Conservation (phyloP, 495 filamentous ascomycete species). For the Darksidea phi region DNA sequence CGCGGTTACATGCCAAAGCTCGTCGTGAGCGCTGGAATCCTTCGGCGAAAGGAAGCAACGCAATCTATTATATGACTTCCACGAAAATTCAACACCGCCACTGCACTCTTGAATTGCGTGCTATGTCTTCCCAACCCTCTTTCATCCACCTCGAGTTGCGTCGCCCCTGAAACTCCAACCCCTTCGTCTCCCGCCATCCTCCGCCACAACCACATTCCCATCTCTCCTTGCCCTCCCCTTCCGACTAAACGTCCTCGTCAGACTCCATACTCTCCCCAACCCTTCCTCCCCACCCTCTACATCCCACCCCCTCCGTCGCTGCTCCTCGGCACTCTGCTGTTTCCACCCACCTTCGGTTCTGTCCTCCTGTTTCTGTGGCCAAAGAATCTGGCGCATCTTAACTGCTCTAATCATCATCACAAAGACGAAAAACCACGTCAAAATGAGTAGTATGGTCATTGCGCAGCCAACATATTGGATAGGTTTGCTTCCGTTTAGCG, state of each 20-base stretch:
- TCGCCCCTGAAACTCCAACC: constrained; percentile 4
- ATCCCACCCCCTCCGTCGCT: constrained; percentile 19
- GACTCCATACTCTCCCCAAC: constrained; percentile 11
- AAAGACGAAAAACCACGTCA: constrained; percentile 71
- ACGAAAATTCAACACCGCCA: no score
- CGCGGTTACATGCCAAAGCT: no score
- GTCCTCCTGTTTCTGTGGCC: constrained; percentile 70
- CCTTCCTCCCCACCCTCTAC: constrained; percentile 1
- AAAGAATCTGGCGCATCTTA: constrained; percentile 60
- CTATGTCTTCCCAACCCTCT: no score
- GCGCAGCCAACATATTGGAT: constrained; percentile 69
- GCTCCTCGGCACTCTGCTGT: constrained; percentile 20
- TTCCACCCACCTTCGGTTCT: constrained; percentile 60
- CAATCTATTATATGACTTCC: no score
- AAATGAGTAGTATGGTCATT: constrained; percentile 58
- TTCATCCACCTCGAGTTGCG: no score
- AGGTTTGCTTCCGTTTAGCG: constrained; percentile 23
- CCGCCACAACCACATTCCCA: not conserved
- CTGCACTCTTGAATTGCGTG: no score
- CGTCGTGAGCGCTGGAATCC: no score
- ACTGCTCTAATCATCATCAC: constrained; percentile 70
- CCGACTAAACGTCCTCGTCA: constrained; percentile 7
- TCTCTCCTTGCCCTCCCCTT: not conserved
- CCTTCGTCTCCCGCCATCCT: constrained; percentile 6
- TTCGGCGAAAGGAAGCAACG: no score